These are phyloP conservation scores for Thalia dealbata DNA, from an alignment of 176 grass and related monocot genomes.

Conservation along the genomic window DNA sequence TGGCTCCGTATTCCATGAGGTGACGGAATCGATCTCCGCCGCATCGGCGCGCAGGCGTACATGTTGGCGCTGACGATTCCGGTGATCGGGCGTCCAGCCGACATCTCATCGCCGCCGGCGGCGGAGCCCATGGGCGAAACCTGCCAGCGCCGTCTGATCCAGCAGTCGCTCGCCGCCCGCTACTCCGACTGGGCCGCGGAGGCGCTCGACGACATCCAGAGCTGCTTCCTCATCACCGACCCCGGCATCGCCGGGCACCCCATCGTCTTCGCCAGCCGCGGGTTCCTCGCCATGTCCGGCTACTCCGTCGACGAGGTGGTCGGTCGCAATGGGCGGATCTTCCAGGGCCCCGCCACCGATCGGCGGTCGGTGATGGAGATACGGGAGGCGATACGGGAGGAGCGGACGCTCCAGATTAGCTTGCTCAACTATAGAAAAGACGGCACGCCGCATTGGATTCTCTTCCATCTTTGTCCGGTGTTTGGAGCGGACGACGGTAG, in stretches of 20 bases:
- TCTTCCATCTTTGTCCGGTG: conserved; percentile 74
- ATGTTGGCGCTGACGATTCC: conserved; percentile 6
- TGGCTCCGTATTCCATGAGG: background rate
- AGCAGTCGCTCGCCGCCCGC: conserved; percentile 47
- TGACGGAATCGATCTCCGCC: background rate
- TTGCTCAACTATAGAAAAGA: conserved; percentile 81
- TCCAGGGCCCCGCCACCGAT: conserved; percentile 79
- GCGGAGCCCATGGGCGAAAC: background rate
- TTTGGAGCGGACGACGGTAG: conserved; percentile 47
- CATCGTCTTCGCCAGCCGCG: conserved; percentile 73
- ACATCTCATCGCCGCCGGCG: background rate
- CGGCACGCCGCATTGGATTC: conserved; percentile 64
- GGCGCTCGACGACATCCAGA: conserved; percentile 59
- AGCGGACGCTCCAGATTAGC: conserved; percentile 40
- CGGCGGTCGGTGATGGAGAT: conserved; percentile 50
- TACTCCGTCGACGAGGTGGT: conserved; percentile 47
- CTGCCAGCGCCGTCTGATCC: background rate
- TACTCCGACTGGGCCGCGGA: conserved; percentile 86
- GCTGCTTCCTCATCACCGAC: conserved; percentile 80
- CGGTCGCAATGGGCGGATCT: conserved; percentile 64
- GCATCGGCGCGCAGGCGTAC: background rate
- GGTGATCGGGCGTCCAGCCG: conserved; percentile 1
- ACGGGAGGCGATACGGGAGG: conserved; percentile 58
- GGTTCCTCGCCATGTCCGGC: conserved; percentile 48
- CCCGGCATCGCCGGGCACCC: conserved; percentile 70